Percentiles rank a stretch among this genome's conserved stretches.
These are phyloP conservation scores for Paramecium biaurelia DNA, from an alignment of 73 alveolate genomes.

Conservation along the genomic window DNA sequence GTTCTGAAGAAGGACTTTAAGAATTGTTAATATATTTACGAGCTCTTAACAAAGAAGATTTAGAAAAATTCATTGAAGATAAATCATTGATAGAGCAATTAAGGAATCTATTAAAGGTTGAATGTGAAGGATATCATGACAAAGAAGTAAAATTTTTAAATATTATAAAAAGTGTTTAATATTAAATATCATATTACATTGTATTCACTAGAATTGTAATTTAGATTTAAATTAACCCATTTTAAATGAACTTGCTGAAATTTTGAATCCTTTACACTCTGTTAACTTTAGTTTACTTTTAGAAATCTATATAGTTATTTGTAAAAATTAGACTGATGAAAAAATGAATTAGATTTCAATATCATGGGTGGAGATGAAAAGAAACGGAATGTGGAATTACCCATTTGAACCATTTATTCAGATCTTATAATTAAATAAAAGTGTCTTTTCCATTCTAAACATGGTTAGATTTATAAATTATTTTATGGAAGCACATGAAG, in stretches of 20 bases:
- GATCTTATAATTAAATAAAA: neutral
- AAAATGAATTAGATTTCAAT: neutral
- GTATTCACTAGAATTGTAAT: neutral
- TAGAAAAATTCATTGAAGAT: neutral
- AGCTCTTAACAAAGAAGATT: neutral
- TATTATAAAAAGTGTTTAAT: neutral
- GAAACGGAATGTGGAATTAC: neutral
- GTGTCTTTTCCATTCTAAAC: neutral
- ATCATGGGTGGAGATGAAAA: conserved; percentile 44
- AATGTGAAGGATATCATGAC: conserved; percentile 52
- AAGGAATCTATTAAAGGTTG: neutral
- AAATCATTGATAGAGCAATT: neutral
- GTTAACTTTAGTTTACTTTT: conserved; percentile 30
- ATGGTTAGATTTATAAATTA: conserved; percentile 34
- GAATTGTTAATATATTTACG: neutral
- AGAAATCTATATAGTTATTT: neutral
- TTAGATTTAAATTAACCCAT: neutral
- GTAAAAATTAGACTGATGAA: conserved; percentile 38
- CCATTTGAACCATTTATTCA: conserved; percentile 39
- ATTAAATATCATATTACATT: neutral
- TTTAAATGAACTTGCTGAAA: neutral
- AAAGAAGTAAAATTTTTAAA: neutral
- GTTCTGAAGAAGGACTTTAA: conserved; percentile 39
- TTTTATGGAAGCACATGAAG: conserved; percentile 37
- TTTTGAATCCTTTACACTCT: conserved; percentile 11